A percentile compares a stretch with the other conserved stretches of the same genome.
Conservation (phyloP, 345 rosid species). For the Citrus australasica region DNA sequence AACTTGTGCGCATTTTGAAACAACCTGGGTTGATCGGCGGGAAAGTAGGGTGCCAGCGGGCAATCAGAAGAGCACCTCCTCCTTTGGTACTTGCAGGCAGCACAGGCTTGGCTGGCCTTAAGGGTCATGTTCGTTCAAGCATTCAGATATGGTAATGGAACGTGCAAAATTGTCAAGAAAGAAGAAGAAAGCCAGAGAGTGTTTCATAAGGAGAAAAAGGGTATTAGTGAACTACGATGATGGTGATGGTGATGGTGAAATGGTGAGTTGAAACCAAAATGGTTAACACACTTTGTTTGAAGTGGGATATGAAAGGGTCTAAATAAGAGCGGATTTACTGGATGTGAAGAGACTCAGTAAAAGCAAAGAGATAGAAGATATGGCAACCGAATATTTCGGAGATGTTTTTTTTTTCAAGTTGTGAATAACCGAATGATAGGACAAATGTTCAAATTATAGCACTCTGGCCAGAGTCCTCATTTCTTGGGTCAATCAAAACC, state of each 20-base stretch:
- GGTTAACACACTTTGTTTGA: conserved; percentile 9
- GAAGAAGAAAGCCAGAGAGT: not conserved
- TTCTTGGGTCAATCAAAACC: not conserved
- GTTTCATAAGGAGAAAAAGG: not conserved
- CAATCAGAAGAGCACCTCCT: conserved; percentile 70
- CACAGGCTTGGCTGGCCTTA: conserved; percentile 90
- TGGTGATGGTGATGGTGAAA: too few species aligned
- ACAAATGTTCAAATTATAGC: too few species aligned
- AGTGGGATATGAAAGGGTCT: conserved; percentile 36
- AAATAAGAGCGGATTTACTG: conserved; percentile 43
- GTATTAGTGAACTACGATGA: not conserved
- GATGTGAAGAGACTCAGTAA: conserved; percentile 39
- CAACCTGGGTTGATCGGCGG: conserved; percentile 63
- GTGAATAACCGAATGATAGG: too few species aligned
- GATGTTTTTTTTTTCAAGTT: not conserved
- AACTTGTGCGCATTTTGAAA: conserved; percentile 77
- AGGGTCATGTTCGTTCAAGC: conserved; percentile 57
- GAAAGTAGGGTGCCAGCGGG: conserved; percentile 78
- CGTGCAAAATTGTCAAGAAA: too few species aligned
- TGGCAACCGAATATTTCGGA: conserved; percentile 9
- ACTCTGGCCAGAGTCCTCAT: not conserved
- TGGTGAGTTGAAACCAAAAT: not conserved
- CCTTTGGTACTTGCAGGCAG: conserved; percentile 89
- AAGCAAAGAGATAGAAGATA: not conserved
- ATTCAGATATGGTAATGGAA: not conserved